Conservation (phyloP, 257 asterid species). For the Jacaranda copaia region DNA sequence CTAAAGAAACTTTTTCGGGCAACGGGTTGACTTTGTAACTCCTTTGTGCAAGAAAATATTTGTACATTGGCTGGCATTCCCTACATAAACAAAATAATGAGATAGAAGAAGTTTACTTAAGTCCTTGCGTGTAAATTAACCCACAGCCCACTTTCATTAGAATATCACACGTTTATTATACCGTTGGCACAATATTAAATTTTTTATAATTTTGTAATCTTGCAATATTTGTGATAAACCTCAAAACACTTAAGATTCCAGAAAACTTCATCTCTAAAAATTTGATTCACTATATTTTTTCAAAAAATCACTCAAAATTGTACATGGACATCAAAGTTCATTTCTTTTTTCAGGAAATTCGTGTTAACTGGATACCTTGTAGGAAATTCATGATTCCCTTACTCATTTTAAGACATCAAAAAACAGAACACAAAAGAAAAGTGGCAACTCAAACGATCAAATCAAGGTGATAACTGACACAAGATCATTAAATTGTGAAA, state of each 20-base stretch:
- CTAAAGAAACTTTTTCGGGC: slow-evolving; percentile 95
- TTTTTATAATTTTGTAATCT: not conserved
- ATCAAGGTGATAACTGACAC: not conserved
- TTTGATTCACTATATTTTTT: slow-evolving; percentile 13
- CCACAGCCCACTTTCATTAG: too few relatives aligned
- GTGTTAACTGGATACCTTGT: not conserved
- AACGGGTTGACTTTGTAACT: slow-evolving; percentile 76
- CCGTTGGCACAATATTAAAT: not conserved
- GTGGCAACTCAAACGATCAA: not conserved
- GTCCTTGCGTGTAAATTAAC: not conserved
- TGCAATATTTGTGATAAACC: not conserved
- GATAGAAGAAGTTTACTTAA: slow-evolving; percentile 18
- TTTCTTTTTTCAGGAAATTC: not conserved
- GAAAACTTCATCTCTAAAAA: slow-evolving; percentile 18
- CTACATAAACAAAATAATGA: slow-evolving; percentile 49
- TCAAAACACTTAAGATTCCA: not conserved
- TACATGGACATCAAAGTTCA: not conserved
- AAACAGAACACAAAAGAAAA: slow-evolving; percentile 5
- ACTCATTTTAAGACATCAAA: not conserved
- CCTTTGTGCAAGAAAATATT: slow-evolving; percentile 76
- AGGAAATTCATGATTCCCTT: not conserved
- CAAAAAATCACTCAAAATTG: not conserved
- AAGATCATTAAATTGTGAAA: slow-evolving; percentile 8
- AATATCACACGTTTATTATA: too few relatives aligned
- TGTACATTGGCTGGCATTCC: slow-evolving; percentile 99